These are phyloP conservation scores for Tetradesmus lagerheimii DNA, from an alignment of 139 green algal species.

Conservation along the genomic window DNA sequence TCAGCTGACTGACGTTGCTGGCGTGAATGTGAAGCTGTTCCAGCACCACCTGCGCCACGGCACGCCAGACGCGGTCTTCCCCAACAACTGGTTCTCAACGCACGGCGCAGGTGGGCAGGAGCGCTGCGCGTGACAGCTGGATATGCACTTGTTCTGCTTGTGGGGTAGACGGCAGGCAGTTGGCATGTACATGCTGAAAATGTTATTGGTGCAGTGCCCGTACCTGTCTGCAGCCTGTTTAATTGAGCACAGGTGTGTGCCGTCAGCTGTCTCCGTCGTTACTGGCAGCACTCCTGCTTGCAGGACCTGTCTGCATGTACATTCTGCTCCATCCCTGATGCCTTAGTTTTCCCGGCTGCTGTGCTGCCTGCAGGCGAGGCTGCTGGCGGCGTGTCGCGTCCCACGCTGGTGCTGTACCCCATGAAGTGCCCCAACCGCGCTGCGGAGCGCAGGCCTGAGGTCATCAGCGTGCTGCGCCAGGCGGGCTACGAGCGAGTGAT, in stretches of 20 bases:
- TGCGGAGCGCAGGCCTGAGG: constrained; percentile 84
- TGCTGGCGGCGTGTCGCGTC: constrained; percentile 58
- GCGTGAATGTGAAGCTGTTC: constrained; percentile 74
- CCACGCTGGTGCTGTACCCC: constrained; percentile 92
- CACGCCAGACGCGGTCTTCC: constrained; percentile 96
- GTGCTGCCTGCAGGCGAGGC: constrained; percentile 27
- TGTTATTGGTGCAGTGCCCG: too few relatives aligned
- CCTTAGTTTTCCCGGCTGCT: neutral
- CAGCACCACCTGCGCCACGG: constrained; percentile 84
- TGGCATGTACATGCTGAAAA: too few relatives aligned
- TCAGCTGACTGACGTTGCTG: constrained; percentile 81
- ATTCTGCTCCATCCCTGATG: too few relatives aligned
- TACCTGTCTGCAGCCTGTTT: too few relatives aligned
- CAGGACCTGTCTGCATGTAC: too few relatives aligned
- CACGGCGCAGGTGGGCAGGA: constrained; percentile 34
- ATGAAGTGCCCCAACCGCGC: constrained; percentile 93
- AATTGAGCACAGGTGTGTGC: too few relatives aligned
- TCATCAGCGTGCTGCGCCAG: constrained; percentile 69
- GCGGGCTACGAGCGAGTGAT: constrained; percentile 72
- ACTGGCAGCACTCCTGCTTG: too few relatives aligned
- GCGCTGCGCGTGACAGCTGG: neutral
- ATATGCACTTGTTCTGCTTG: too few relatives aligned
- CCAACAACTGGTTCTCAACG: constrained; percentile 96
- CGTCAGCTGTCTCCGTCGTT: too few relatives aligned
- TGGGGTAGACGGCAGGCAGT: too few relatives aligned